Evolutionary conservation across 352 stramenopile species (phyloP), one percentile per base, ranked within the genome.

Genomic region (Thalassiosira mediterranea): DNA sequence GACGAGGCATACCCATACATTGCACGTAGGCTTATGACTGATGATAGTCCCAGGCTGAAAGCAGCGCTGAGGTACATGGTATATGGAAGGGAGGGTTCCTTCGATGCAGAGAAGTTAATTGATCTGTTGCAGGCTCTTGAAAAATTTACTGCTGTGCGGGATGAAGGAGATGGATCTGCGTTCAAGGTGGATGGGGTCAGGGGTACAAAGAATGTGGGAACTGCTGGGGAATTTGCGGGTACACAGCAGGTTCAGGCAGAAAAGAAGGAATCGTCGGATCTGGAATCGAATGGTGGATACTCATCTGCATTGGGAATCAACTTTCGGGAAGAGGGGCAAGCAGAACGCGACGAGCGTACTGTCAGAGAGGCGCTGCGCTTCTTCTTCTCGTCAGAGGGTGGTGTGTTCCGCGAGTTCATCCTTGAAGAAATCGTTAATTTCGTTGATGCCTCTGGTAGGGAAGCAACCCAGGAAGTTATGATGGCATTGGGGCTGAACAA

Each of bases 61-160:
- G 86, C 83, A 29, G 87, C 90, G 28, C 44, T 96, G 28, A 75
- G 88, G 7, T 96, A 96, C 70, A 95, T 96, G 89, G 89, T 96
- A 1, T 96, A 96, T 76, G 91, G 91, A 21, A 79, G 87, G 49
- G 87, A 90, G 66, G 83, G 86, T 38, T 76, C 83, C 1, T 96
- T 96, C 75, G 90, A 95, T 83, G 90, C 92, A n/a, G 91, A 96
- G 61, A 89, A 90, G n/a, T 48, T 96, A 21, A 96, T 96, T 79
- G 91, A 96, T 66, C 71, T 96, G 25, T 73, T 96, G 8, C 83
- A 94, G 57, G 91, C 91, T 25, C 58, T 95, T 11, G 90, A 95
- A 66, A 92, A 93, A 48, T 95, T 94, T 57, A 88, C 76, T 25
- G 76, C 80, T 7, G 79, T 94, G 4, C 66, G 81, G 56, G 77